Conservation (phyloP, 2,329 filamentous ascomycete genomes). For the Gaeumannomyces sp. region DNA sequence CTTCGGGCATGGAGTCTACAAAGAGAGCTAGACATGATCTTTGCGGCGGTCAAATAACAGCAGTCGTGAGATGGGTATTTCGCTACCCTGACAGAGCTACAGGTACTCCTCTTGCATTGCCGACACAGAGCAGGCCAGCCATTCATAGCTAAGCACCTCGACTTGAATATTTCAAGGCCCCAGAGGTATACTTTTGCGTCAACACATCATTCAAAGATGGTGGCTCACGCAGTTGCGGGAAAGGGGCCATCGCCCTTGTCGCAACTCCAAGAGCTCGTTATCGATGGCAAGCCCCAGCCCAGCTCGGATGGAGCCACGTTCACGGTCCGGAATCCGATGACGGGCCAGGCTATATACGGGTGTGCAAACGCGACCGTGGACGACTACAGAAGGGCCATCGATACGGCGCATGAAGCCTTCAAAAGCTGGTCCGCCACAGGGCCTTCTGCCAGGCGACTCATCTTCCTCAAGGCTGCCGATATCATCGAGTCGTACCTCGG, state of each 20-base stretch:
- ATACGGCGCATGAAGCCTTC: constrained; percentile 50
- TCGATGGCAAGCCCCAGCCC: constrained; percentile 19
- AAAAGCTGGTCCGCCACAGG: constrained; percentile 54
- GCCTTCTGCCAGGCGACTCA: constrained; percentile 49
- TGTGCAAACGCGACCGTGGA: constrained; percentile 48
- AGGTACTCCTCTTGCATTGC: too few species aligned
- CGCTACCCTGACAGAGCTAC: too few species aligned
- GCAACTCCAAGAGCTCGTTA: constrained; percentile 19
- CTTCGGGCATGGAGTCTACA: too few species aligned
- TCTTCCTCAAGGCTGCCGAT: constrained; percentile 51
- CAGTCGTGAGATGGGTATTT: too few species aligned
- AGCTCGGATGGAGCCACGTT: constrained; percentile 21
- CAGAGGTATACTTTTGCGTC: neutral
- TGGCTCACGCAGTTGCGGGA: neutral
- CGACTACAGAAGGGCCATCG: constrained; percentile 43
- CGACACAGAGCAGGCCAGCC: too few species aligned
- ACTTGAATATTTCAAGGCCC: too few species aligned
- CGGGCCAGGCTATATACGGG: constrained; percentile 42
- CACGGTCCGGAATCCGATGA: constrained; percentile 24
- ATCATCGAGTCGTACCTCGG: constrained; percentile 48
- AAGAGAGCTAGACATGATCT: too few species aligned
- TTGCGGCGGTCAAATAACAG: too few species aligned
- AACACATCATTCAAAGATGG: neutral
- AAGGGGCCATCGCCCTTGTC: constrained; percentile 8
- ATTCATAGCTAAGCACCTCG: neutral